Percentiles rank a stretch among this genome's conserved stretches.
Evolutionary conservation across 257 asterid species (phyloP).

Genomic region (Hygrophila difformis): DNA sequence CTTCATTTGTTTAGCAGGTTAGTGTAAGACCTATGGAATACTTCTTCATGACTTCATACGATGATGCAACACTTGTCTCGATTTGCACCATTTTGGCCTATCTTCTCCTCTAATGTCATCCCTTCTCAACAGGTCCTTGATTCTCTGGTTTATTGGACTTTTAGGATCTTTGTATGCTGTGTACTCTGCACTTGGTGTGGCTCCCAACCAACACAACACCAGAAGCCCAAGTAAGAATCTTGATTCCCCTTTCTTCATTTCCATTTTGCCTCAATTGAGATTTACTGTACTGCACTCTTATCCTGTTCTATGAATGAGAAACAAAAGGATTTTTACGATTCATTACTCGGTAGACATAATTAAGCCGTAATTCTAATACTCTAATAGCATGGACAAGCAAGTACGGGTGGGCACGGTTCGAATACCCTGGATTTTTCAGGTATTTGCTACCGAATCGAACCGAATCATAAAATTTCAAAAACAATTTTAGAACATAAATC

Average conservation of each 20-base stretch:
- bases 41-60: constrained; percentile 38
- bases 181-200: constrained; percentile 40
- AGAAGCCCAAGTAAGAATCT: constrained; percentile 21
- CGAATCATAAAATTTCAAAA: too few species aligned
- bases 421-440: too few species aligned
- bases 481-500: too few species aligned
- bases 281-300: too few species aligned
- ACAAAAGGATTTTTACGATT: too few species aligned
- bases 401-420: too few species aligned
- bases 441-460: too few species aligned
- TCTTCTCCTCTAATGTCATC: constrained; percentile 62
- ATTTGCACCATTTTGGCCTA: constrained; percentile 74
- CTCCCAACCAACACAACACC: constrained; percentile 26
- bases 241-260: constrained; percentile 25
- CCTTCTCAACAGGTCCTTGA: constrained; percentile 47
- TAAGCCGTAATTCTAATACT: too few species aligned
- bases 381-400: too few species aligned
- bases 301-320: too few species aligned
- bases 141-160: constrained; percentile 34
- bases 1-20: not conserved
- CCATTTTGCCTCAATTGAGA: constrained; percentile 11
- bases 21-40: constrained; percentile 37
- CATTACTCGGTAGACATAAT: too few species aligned
- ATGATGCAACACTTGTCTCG: constrained; percentile 46
- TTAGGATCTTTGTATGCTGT: constrained; percentile 42